phyloP scores from a whole-genome alignment of 2,329 filamentous ascomycete genomes.

The Microascus cirrosus region DNA sequence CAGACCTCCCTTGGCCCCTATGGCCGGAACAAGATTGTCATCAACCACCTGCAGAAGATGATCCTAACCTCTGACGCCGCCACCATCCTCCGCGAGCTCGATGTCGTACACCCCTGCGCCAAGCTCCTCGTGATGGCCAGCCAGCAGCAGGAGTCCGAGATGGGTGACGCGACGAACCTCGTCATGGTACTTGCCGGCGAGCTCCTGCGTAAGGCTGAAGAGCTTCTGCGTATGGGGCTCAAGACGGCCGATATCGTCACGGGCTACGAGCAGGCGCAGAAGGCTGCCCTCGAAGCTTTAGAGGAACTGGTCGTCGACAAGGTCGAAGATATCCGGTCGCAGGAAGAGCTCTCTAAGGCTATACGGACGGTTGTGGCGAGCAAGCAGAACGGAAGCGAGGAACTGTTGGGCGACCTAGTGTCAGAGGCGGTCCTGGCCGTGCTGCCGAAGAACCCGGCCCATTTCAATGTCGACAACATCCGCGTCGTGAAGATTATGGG shows the following conservation, averaged over 20 bases:
- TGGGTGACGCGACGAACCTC: slow-evolving; percentile 96
- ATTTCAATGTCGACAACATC: slow-evolving; percentile 99
- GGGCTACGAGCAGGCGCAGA: slow-evolving; percentile 91
- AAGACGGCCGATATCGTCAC: slow-evolving; percentile 97
- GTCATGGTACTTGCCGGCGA: slow-evolving; percentile 95
- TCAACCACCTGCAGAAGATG: slow-evolving; percentile 99
- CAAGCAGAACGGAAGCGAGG: slow-evolving; percentile 92
- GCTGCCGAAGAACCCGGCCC: slow-evolving; percentile 84
- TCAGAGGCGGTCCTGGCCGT: slow-evolving; percentile 78
- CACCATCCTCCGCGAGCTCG: slow-evolving; percentile 92
- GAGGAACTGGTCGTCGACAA: slow-evolving; percentile 88
- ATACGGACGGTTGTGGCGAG: slow-evolving; percentile 90
- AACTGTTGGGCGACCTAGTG: slow-evolving; percentile 75
- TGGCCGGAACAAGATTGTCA: slow-evolving; percentile 98
- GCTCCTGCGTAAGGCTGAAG: slow-evolving; percentile 92
- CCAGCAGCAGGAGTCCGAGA: slow-evolving; percentile 97
- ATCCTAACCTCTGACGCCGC: slow-evolving; percentile 96
- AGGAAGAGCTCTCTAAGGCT: slow-evolving; percentile 83
- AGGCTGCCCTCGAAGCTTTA: slow-evolving; percentile 72
- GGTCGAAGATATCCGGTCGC: slow-evolving; percentile 71
- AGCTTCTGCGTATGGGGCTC: slow-evolving; percentile 88
- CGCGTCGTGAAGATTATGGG: slow-evolving; percentile 99
- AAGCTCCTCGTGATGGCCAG: slow-evolving; percentile 98
- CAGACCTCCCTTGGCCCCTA: slow-evolving; percentile 95
- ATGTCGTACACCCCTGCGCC: slow-evolving; percentile 94